A percentile compares a stretch with the other conserved stretches of the same genome.
Conservation (phyloP, 1,284 basidiomycete genomes). For the Malassezia equina region DNA sequence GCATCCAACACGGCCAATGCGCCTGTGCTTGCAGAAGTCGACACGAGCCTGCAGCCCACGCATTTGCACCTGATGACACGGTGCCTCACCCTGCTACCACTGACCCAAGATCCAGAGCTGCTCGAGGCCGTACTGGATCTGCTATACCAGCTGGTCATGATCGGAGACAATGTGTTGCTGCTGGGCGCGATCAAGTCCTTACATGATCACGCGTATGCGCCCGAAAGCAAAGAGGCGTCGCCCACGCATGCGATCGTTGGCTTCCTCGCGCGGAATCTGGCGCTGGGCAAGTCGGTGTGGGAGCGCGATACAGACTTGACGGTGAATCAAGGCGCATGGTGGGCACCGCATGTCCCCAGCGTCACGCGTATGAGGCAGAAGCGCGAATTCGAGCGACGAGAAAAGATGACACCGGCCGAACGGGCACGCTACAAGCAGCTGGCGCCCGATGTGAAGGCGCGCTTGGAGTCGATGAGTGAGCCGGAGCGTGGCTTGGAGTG, state of each 20-base stretch:
- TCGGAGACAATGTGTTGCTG: constrained; percentile 33
- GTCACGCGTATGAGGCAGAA: neutral
- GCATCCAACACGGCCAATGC: constrained; percentile 32
- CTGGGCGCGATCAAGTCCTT: constrained; percentile 16
- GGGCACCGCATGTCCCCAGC: constrained; percentile 6
- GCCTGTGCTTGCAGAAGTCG: constrained; percentile 26
- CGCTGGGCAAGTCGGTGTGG: constrained; percentile 31
- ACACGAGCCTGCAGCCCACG: constrained; percentile 6
- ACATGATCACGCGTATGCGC: neutral
- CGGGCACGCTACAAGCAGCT: constrained; percentile 24
- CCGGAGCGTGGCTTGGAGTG: constrained; percentile 36
- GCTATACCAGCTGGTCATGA: constrained; percentile 35
- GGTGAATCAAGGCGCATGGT: constrained; percentile 16
- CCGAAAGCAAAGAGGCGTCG: neutral
- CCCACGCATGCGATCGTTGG: constrained; percentile 17
- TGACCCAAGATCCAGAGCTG: constrained; percentile 36
- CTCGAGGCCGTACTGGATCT: constrained; percentile 37
- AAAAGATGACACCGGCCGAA: constrained; percentile 16
- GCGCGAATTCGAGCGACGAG: constrained; percentile 18
- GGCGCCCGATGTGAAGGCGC: constrained; percentile 19
- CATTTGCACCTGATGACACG: constrained; percentile 23
- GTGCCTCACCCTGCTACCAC: constrained; percentile 33
- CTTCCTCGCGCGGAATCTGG: constrained; percentile 28
- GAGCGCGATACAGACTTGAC: constrained; percentile 24
- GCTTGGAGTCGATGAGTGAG: constrained; percentile 23